Conservation (phyloP, 345 rosid genomes). For the Linum trigynum region DNA sequence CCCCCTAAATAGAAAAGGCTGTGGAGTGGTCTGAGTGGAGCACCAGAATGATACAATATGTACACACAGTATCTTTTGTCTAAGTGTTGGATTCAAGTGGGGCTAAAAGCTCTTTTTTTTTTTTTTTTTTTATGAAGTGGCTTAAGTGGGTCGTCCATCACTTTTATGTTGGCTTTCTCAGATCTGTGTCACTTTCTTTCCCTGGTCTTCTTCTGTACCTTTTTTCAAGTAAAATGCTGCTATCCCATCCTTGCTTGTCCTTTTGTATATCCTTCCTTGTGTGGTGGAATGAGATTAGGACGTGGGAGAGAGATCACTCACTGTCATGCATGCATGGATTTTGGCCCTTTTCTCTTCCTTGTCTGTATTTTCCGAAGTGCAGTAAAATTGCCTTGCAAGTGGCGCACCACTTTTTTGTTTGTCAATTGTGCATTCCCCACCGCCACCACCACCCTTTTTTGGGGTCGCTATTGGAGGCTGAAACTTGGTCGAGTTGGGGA, state of each 20-base stretch:
- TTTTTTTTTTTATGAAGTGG: neutral
- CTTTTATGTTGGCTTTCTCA: neutral
- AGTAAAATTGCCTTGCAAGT: neutral
- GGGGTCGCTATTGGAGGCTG: neutral
- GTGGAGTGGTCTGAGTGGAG: neutral
- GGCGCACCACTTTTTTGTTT: neutral
- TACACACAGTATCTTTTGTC: too few relatives aligned
- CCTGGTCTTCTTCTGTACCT: neutral
- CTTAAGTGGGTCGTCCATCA: neutral
- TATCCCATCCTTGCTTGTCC: too few relatives aligned
- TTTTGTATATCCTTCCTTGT: too few relatives aligned
- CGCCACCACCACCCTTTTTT: neutral
- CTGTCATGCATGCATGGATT: neutral
- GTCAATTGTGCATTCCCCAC: neutral
- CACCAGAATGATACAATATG: neutral
- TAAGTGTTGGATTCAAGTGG: neutral
- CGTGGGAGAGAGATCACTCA: neutral
- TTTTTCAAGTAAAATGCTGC: neutral
- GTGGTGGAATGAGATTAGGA: neutral
- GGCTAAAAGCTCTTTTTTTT: neutral
- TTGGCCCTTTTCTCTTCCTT: neutral
- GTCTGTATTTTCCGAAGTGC: too few relatives aligned
- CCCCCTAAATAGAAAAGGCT: neutral
- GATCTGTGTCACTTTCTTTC: neutral
- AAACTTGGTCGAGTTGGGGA: neutral